A percentile compares a stretch with the other conserved stretches of the same genome.
Conservation (phyloP, 2,329 filamentous ascomycete genomes). For the Madurella fahalii region DNA sequence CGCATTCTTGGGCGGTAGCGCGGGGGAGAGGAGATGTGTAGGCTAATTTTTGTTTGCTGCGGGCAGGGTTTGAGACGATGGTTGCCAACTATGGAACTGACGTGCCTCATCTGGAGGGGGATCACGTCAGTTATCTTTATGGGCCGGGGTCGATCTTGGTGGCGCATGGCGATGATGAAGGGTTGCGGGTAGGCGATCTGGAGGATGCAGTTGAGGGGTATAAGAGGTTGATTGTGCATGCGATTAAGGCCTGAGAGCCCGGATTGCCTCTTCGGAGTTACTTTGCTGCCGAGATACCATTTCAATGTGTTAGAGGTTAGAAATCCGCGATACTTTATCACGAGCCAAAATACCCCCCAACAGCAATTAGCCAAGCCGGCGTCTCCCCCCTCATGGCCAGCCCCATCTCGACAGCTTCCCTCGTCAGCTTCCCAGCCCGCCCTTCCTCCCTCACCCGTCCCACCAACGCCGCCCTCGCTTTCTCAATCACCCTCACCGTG, state of each 20-base stretch:
- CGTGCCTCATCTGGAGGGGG: slow-evolving; percentile 69
- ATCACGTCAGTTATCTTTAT: slow-evolving; percentile 64
- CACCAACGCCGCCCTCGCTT: slow-evolving; percentile 40
- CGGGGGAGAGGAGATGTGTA: no score
- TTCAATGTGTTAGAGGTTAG: background rate
- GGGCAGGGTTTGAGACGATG: slow-evolving; percentile 70
- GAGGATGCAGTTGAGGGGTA: slow-evolving; percentile 77
- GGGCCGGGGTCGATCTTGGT: slow-evolving; percentile 74
- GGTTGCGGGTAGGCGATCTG: slow-evolving; percentile 68
- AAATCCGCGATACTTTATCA: background rate
- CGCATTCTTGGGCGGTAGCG: no score
- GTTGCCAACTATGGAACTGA: slow-evolving; percentile 94
- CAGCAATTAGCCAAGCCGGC: slow-evolving; percentile 15
- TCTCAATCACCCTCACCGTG: slow-evolving; percentile 47
- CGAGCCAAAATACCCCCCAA: background rate
- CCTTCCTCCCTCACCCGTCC: slow-evolving; percentile 13
- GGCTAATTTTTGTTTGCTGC: background rate
- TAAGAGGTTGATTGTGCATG: slow-evolving; percentile 62
- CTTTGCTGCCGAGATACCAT: background rate
- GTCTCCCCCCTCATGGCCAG: slow-evolving; percentile 15
- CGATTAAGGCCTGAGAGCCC: slow-evolving; percentile 33
- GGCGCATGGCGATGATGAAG: slow-evolving; percentile 81
- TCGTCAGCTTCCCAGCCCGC: background rate
- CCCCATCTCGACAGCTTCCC: slow-evolving; percentile 18
- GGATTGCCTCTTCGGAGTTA: no score